phyloP scores from a whole-genome alignment of 305 asterid species.

The Nicotiana rustica region DNA sequence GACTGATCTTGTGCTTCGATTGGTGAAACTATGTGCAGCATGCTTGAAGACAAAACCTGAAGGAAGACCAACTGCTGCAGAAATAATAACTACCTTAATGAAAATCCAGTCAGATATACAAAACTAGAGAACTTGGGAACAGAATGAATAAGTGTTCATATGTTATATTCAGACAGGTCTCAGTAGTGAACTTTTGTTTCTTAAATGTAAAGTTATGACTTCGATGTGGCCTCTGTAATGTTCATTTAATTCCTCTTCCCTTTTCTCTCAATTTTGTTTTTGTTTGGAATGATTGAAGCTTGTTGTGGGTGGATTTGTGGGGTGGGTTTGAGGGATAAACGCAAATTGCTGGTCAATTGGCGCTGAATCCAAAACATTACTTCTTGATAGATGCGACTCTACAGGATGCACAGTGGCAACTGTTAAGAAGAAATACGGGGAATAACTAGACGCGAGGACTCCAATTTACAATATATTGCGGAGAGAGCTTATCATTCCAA shows the following conservation, averaged over 20 bases:
- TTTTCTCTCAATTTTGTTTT: neutral
- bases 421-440: neutral
- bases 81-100: slow-evolving; percentile 55
- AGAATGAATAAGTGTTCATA: slow-evolving; percentile 33
- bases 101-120: slow-evolving; percentile 60
- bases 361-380: neutral
- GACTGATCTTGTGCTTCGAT: slow-evolving; percentile 53
- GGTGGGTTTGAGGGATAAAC: too few species aligned
- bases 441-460: neutral
- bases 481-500: neutral
- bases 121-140: slow-evolving; percentile 29
- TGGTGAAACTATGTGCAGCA: slow-evolving; percentile 51
- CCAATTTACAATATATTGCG: neutral
- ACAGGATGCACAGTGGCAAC: neutral
- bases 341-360: neutral
- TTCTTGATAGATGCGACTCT: neutral
- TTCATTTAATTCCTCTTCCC: neutral
- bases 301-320: too few species aligned
- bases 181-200: neutral
- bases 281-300: neutral
- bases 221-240: neutral
- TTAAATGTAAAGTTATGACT: neutral
- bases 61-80: slow-evolving; percentile 56
- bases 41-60: slow-evolving; percentile 60
- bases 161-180: neutral